phyloP scores from a whole-genome alignment of 78 protist genomes.

The Protostelium mycophagum region DNA sequence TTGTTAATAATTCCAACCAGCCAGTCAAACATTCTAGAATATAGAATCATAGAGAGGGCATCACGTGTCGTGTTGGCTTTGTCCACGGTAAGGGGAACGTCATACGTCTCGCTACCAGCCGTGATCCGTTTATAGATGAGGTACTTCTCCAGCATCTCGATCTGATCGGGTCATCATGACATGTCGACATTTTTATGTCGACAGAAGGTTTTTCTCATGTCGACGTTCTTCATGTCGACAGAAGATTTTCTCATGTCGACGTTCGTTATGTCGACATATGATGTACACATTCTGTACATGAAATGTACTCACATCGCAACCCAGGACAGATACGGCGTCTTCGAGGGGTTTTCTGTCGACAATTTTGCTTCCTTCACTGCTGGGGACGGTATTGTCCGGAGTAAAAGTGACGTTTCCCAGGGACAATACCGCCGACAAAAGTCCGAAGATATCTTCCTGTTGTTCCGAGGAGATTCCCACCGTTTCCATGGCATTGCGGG shows the following conservation, averaged over 20 bases:
- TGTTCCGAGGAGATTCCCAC: conserved; percentile 41
- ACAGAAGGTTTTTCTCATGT: no score
- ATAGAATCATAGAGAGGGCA: conserved; percentile 29
- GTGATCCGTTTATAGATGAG: background rate
- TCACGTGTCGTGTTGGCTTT: conserved; percentile 58
- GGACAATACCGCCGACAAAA: conserved; percentile 55
- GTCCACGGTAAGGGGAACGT: conserved; percentile 26
- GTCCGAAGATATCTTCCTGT: conserved; percentile 34
- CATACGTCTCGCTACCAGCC: background rate
- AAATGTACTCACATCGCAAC: no score
- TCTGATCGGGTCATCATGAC: background rate
- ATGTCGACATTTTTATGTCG: background rate
- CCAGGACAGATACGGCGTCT: conserved; percentile 10
- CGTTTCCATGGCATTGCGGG: conserved; percentile 51
- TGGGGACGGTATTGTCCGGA: background rate
- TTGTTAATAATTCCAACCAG: conserved; percentile 50
- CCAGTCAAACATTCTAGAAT: conserved; percentile 63
- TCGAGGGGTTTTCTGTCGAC: conserved; percentile 21
- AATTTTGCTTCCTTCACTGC: conserved; percentile 14
- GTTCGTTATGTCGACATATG: no score
- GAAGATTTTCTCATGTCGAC: no score
- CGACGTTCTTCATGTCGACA: no score
- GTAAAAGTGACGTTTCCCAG: conserved; percentile 68
- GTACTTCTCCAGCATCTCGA: conserved; percentile 5
- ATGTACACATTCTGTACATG: no score